phyloP scores from a whole-genome alignment of 192 early-diverging fungal genomes.

The Thamnidium elegans region DNA sequence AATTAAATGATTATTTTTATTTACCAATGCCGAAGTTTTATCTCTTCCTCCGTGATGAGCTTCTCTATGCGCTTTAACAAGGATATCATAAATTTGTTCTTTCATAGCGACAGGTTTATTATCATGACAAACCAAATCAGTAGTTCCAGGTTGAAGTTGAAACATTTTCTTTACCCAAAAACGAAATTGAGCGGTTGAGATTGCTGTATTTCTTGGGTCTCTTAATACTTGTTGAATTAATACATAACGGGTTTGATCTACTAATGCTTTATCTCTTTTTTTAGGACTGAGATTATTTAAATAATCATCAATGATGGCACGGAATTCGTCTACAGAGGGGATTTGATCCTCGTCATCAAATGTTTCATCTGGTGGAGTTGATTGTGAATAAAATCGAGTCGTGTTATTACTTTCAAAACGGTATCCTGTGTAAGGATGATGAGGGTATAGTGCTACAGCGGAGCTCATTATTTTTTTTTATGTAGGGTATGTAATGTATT shows the following conservation, averaged over 20 bases:
- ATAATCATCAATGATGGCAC: conserved; percentile 46
- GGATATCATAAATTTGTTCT: conserved; percentile 49
- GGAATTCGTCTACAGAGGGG: conserved; percentile 44
- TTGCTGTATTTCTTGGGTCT: conserved; percentile 50
- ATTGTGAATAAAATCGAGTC: conserved; percentile 11
- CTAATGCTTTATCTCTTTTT: conserved; percentile 52
- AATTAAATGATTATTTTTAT: background rate
- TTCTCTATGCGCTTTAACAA: conserved; percentile 50
- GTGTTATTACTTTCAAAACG: conserved; percentile 17
- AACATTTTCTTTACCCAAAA: conserved; percentile 63
- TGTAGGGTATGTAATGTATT: background rate
- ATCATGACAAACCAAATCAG: conserved; percentile 47
- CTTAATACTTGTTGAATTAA: conserved; percentile 50
- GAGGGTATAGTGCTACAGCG: conserved; percentile 11
- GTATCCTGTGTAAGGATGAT: conserved; percentile 19
- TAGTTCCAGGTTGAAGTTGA: conserved; percentile 34
- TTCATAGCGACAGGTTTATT: conserved; percentile 53
- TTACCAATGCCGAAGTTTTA: conserved; percentile 56
- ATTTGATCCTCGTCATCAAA: conserved; percentile 37
- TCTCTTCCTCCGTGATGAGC: conserved; percentile 53
- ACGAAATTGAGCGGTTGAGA: conserved; percentile 54
- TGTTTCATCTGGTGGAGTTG: conserved; percentile 1
- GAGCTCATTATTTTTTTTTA: conserved; percentile 3
- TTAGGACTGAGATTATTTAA: conserved; percentile 47
- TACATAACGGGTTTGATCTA: conserved; percentile 46